Percentiles rank a stretch among this genome's conserved stretches.
Evolutionary conservation across 164 flowering plant genomes (phyloP).

Genomic region (Tinospora cordifolia): DNA sequence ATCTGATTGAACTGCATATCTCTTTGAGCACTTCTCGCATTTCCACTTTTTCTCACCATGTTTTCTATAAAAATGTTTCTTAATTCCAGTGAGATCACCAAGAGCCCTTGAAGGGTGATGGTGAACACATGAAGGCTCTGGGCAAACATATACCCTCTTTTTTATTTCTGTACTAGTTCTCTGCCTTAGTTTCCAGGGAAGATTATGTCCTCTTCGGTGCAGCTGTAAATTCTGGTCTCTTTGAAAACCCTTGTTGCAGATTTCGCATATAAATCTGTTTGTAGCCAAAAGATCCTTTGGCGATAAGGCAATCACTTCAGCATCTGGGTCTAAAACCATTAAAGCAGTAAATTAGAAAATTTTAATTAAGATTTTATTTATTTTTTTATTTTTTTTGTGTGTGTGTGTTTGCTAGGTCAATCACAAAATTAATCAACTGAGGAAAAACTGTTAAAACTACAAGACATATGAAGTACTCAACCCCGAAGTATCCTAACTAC

Average conservation of each 20-base stretch:
- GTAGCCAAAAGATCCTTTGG: constrained; percentile 76
- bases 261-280: constrained; percentile 83
- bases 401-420: too few relatives aligned
- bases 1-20: constrained; percentile 91
- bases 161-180: constrained; percentile 51
- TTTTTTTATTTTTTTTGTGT: neutral
- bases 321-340: constrained; percentile 64
- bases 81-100: constrained; percentile 93
- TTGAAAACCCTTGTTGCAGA: constrained; percentile 93
- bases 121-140: constrained; percentile 71
- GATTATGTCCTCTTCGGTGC: constrained; percentile 87
- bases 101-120: constrained; percentile 82
- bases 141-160: constrained; percentile 76
- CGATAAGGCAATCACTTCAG: constrained; percentile 86
- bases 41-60: constrained; percentile 94
- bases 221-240: constrained; percentile 93
- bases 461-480: too few relatives aligned
- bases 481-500: too few relatives aligned
- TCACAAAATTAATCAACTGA: too few relatives aligned
- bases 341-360: neutral
- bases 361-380: neutral
- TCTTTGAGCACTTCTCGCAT: constrained; percentile 81
- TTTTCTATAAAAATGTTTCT: constrained; percentile 79
- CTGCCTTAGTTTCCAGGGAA: constrained; percentile 91
- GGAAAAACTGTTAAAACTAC: too few relatives aligned